Percentiles rank a stretch among this genome's conserved stretches.
Evolutionary conservation across 768 basidiomycete species (phyloP).

Genomic region (Butyriboletus loyo): DNA sequence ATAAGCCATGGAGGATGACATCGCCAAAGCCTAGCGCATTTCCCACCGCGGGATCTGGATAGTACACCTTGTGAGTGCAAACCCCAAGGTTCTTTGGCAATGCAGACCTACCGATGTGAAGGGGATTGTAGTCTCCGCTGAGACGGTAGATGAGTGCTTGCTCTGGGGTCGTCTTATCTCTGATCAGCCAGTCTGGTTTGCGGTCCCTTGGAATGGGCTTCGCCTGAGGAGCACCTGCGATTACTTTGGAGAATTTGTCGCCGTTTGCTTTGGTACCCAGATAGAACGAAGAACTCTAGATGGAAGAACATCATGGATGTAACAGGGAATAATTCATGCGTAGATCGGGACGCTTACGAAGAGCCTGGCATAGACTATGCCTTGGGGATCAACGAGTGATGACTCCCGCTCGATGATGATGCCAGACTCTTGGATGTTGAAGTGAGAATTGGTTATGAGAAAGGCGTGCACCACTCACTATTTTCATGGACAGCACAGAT

Average conservation of each 20-base stretch:
- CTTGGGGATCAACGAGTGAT: slow-evolving; percentile 59
- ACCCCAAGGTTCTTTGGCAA: not conserved
- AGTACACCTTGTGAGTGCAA: not conserved
- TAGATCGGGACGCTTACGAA: slow-evolving; percentile 41
- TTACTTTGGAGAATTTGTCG: slow-evolving; percentile 57
- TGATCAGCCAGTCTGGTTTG: slow-evolving; percentile 57
- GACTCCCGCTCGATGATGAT: slow-evolving; percentile 68
- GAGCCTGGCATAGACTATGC: slow-evolving; percentile 57
- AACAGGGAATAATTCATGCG: not conserved
- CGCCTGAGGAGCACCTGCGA: slow-evolving; percentile 58
- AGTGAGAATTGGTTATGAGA: not conserved
- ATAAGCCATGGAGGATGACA: slow-evolving; percentile 81
- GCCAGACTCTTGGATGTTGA: slow-evolving; percentile 54
- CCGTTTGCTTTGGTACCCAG: slow-evolving; percentile 66
- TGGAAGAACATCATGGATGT: not conserved
- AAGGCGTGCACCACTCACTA: slow-evolving; percentile 45
- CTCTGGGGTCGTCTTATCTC: slow-evolving; percentile 59
- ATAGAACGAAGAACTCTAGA: slow-evolving; percentile 62
- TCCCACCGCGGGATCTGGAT: slow-evolving; percentile 70
- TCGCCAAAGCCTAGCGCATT: slow-evolving; percentile 74
- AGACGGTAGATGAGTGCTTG: slow-evolving; percentile 73
- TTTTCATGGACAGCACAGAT: slow-evolving; percentile 77
- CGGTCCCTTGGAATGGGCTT: slow-evolving; percentile 61
- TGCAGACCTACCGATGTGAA: slow-evolving; percentile 58
- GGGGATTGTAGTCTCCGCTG: slow-evolving; percentile 76